Conservation (phyloP, 1,284 basidiomycete species). For the Sanghuangporus weigelae region DNA sequence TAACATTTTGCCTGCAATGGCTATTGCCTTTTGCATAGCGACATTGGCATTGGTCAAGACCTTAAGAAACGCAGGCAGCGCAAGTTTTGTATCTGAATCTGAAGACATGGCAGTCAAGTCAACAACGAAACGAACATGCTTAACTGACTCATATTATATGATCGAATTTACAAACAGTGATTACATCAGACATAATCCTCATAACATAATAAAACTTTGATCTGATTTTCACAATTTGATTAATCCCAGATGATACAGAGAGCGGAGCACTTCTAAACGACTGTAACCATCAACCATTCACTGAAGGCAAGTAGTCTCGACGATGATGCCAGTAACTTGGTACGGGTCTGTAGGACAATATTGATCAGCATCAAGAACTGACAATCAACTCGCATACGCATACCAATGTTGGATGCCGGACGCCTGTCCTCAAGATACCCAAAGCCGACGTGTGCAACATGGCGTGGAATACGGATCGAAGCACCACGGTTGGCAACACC, state of each 20-base stretch:
- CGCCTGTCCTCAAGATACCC: conserved; percentile 97
- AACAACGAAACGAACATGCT: background rate
- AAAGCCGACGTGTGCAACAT: conserved; percentile 87
- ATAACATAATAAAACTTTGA: background rate
- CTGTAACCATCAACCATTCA: background rate
- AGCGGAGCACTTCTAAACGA: background rate
- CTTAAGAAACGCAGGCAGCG: conserved; percentile 72
- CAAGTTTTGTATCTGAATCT: conserved; percentile 36
- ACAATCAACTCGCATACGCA: conserved; percentile 28
- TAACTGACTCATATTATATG: background rate
- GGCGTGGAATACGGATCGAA: conserved; percentile 91
- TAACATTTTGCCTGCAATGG: conserved; percentile 72
- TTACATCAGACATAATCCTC: no score
- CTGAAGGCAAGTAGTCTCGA: conserved; percentile 69
- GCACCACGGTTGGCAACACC: conserved; percentile 98
- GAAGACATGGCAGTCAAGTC: background rate
- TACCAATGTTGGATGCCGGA: conserved; percentile 96
- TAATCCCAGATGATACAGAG: background rate
- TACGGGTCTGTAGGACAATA: conserved; percentile 65
- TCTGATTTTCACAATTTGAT: background rate
- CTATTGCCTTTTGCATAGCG: conserved; percentile 71
- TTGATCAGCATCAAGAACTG: background rate
- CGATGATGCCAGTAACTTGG: conserved; percentile 84
- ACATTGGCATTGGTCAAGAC: conserved; percentile 59
- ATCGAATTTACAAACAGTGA: background rate